Conservation (phyloP, 2,329 filamentous ascomycete genomes). For the Venturia nashicola region DNA sequence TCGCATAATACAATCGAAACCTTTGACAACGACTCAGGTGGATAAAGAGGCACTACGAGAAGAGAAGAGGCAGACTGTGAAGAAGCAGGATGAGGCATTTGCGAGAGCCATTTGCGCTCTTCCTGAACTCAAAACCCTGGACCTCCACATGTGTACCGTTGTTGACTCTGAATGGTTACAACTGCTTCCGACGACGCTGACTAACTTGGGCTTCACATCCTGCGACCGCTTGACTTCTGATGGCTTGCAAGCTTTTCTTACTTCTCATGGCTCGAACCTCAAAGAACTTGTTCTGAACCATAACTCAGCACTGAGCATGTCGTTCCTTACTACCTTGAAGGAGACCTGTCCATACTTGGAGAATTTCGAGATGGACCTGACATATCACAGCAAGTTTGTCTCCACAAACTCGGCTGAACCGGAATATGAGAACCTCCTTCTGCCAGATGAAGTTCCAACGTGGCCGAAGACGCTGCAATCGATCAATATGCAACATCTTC, state of each 20-base stretch:
- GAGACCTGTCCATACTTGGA: constrained; percentile 57
- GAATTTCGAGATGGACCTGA: constrained; percentile 63
- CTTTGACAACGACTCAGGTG: constrained; percentile 4
- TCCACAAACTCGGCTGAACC: constrained; percentile 62
- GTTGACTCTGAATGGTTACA: constrained; percentile 58
- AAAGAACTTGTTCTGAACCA: constrained; percentile 59
- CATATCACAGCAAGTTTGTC: constrained; percentile 60
- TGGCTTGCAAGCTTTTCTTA: constrained; percentile 52
- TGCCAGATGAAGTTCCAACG: constrained; percentile 50
- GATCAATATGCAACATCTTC: constrained; percentile 65
- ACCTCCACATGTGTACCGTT: constrained; percentile 63
- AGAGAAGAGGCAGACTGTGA: constrained; percentile 13
- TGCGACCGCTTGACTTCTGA: constrained; percentile 64
- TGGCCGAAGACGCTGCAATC: constrained; percentile 65
- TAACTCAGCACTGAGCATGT: constrained; percentile 66
- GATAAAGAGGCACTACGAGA: constrained; percentile 1
- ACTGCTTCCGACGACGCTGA: constrained; percentile 52
- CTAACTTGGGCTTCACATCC: constrained; percentile 61
- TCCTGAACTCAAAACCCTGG: constrained; percentile 51
- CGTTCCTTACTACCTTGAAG: constrained; percentile 57
- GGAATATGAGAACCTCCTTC: constrained; percentile 56
- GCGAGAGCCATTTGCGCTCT: constrained; percentile 44
- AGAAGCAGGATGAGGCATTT: constrained; percentile 23
- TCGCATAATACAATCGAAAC: neutral
- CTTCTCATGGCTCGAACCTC: constrained; percentile 54